Conservation (phyloP, 768 basidiomycete genomes). For the Lactarius quietus region DNA sequence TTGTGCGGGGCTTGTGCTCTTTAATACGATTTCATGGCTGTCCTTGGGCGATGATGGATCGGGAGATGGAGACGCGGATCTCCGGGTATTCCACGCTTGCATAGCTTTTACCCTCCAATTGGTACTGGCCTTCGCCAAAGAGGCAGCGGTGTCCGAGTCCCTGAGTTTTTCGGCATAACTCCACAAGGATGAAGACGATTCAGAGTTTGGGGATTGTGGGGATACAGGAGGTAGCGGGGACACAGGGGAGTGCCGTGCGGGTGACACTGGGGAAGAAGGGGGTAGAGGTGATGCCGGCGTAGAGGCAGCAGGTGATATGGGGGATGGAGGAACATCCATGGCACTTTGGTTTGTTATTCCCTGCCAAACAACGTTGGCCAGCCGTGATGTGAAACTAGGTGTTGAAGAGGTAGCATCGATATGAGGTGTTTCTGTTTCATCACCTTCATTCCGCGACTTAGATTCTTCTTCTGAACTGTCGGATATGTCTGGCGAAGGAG, state of each 20-base stretch:
- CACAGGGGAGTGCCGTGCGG: slow-evolving; percentile 30
- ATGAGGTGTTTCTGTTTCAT: slow-evolving; percentile 43
- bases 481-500: slow-evolving; percentile 37
- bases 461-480: slow-evolving; percentile 28
- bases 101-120: slow-evolving; percentile 71
- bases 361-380: slow-evolving; percentile 67
- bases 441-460: slow-evolving; percentile 39
- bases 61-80: slow-evolving; percentile 27
- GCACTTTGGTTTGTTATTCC: slow-evolving; percentile 73
- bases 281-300: slow-evolving; percentile 38
- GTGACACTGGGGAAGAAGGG: slow-evolving; percentile 32
- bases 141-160: slow-evolving; percentile 68
- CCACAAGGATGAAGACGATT: slow-evolving; percentile 44
- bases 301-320: slow-evolving; percentile 32
- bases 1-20: not conserved
- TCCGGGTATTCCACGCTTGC: slow-evolving; percentile 32
- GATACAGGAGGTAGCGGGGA: slow-evolving; percentile 28
- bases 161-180: slow-evolving; percentile 69
- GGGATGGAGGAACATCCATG: slow-evolving; percentile 58
- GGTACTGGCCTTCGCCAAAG: slow-evolving; percentile 66
- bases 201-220: slow-evolving; percentile 23
- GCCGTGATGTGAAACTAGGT: slow-evolving; percentile 45
- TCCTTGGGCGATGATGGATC: slow-evolving; percentile 13
- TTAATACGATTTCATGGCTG: slow-evolving; percentile 2
- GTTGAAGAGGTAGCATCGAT: slow-evolving; percentile 2